Conservation (phyloP, 371 early-diverging fungal genomes). For the Mortierella sp. region DNA sequence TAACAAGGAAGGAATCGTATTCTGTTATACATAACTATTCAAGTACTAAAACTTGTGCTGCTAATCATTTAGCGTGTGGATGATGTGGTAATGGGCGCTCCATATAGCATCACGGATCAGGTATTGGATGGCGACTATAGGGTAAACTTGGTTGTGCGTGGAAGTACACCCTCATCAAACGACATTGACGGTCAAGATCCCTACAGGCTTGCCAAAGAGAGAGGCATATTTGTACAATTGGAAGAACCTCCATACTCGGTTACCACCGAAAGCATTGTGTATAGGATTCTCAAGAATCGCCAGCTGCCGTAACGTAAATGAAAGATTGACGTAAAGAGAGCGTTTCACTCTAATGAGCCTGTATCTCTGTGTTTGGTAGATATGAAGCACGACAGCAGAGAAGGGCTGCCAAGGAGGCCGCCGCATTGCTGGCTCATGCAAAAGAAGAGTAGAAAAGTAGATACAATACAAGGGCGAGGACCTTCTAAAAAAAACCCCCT, state of each 20-base stretch:
- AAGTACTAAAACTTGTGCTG: background rate
- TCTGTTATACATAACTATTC: too few species aligned
- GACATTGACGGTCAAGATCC: conserved; percentile 86
- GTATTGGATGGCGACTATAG: conserved; percentile 86
- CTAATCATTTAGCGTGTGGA: conserved; percentile 77
- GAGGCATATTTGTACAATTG: conserved; percentile 81
- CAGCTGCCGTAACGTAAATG: conserved; percentile 58
- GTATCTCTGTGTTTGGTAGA: conserved; percentile 21
- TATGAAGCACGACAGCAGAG: conserved; percentile 81
- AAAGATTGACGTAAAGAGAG: background rate
- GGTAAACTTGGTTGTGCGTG: conserved; percentile 84
- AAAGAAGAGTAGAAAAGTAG: background rate
- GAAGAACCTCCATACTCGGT: conserved; percentile 79
- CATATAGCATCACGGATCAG: conserved; percentile 85
- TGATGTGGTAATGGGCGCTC: conserved; percentile 93
- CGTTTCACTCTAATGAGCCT: background rate
- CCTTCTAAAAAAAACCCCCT: too few species aligned
- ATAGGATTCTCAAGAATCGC: conserved; percentile 88
- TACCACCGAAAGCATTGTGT: conserved; percentile 88
- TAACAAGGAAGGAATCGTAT: background rate
- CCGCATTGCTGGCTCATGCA: background rate
- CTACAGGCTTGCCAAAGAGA: conserved; percentile 81
- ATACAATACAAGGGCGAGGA: too few species aligned
- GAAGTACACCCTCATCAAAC: conserved; percentile 71
- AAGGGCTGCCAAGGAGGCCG: conserved; percentile 57